Conservation (phyloP, 2,329 filamentous ascomycete genomes). For the Amylocarpus encephaloides region DNA sequence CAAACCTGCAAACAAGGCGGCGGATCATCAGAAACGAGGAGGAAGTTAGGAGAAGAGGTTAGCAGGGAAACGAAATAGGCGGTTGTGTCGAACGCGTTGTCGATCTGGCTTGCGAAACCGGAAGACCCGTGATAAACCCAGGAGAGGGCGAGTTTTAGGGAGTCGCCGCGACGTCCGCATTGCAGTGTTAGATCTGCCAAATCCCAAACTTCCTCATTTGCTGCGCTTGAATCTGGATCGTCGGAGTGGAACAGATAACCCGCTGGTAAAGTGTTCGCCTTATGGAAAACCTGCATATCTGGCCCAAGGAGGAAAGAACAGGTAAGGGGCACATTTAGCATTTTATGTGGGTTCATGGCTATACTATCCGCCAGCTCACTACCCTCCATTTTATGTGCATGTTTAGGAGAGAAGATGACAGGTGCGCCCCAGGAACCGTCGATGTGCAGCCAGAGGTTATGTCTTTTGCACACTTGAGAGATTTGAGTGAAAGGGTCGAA, state of each 20-base stretch:
- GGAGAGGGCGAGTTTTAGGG: constrained; percentile 76
- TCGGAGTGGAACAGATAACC: constrained; percentile 74
- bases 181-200: constrained; percentile 89
- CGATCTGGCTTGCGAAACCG: constrained; percentile 66
- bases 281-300: constrained; percentile 71
- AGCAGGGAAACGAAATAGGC: constrained; percentile 57
- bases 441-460: constrained; percentile 85
- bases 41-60: constrained; percentile 50
- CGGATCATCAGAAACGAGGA: constrained; percentile 67
- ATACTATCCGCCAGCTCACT: constrained; percentile 71
- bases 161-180: constrained; percentile 81
- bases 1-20: constrained; percentile 90
- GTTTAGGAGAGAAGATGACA: constrained; percentile 66
- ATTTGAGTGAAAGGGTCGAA: constrained; percentile 76
- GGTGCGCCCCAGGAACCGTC: constrained; percentile 89
- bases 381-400: constrained; percentile 60
- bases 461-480: constrained; percentile 59
- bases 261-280: constrained; percentile 78
- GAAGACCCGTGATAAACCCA: constrained; percentile 83
- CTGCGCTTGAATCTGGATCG: too few species aligned
- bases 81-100: constrained; percentile 67
- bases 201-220: constrained; percentile 67
- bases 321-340: constrained; percentile 86
- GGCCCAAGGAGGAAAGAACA: constrained; percentile 81
- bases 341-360: constrained; percentile 93